phyloP scores from a whole-genome alignment of 495 filamentous ascomycete species.

The Hypoxylon intermedium region DNA sequence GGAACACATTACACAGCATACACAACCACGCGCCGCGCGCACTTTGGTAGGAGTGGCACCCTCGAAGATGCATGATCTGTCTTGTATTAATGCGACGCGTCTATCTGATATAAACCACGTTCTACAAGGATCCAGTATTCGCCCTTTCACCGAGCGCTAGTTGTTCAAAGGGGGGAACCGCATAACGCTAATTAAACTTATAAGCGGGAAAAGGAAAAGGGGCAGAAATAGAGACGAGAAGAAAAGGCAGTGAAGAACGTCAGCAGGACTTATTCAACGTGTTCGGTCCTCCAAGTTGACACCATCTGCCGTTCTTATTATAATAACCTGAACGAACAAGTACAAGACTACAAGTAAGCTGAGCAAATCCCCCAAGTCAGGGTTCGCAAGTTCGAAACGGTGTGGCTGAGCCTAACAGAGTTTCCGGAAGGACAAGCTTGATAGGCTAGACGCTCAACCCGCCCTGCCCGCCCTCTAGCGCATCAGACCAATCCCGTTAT shows the following conservation, averaged over 20 bases:
- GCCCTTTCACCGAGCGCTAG: slow-evolving; percentile 21
- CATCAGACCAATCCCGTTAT: slow-evolving; percentile 24
- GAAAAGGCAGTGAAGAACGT: slow-evolving; percentile 7
- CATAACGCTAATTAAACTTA: slow-evolving; percentile 40
- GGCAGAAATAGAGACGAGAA: slow-evolving; percentile 3
- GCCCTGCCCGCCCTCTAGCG: slow-evolving; percentile 9
- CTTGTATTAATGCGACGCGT: slow-evolving; percentile 30
- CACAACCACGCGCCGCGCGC: no score
- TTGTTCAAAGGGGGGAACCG: slow-evolving; percentile 15
- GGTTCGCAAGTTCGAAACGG: slow-evolving; percentile 17
- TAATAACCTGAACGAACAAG: not conserved
- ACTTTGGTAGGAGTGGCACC: no score
- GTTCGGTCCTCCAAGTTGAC: slow-evolving; percentile 19
- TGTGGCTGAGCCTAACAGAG: slow-evolving; percentile 28
- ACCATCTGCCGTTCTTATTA: slow-evolving; percentile 14
- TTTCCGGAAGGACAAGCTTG: slow-evolving; percentile 3
- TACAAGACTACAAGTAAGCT: slow-evolving; percentile 9
- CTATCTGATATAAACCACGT: slow-evolving; percentile 31
- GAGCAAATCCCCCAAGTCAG: no score
- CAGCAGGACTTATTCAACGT: slow-evolving; percentile 13
- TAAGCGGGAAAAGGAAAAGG: slow-evolving; percentile 22
- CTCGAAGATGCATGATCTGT: slow-evolving; percentile 14
- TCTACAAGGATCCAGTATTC: slow-evolving; percentile 29
- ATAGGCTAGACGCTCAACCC: slow-evolving; percentile 29
- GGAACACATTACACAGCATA: not conserved